A percentile compares a stretch with the other conserved stretches of the same genome.
These are phyloP conservation scores for Penicillium brasilianum DNA, from an alignment of 2,329 filamentous ascomycete genomes.

Conservation along the genomic window DNA sequence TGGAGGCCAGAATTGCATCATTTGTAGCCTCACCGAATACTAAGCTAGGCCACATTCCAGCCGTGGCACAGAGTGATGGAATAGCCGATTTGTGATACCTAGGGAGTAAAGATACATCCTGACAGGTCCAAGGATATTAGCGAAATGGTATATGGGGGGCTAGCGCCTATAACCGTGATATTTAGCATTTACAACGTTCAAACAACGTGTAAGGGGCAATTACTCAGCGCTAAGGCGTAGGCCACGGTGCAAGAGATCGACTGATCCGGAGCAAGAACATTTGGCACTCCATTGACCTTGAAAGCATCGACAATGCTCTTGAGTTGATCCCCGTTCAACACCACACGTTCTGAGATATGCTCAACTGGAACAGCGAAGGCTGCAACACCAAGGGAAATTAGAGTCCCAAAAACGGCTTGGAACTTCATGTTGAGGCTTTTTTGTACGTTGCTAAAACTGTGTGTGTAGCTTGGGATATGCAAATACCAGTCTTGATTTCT, in stretches of 20 bases:
- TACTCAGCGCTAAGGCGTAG: slow-evolving; percentile 23
- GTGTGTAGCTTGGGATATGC: neutral
- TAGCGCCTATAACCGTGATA: neutral
- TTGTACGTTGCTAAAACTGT: neutral
- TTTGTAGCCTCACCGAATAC: neutral
- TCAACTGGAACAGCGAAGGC: slow-evolving; percentile 15
- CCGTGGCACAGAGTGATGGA: neutral
- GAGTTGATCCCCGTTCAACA: slow-evolving; percentile 14
- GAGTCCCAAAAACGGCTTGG: slow-evolving; percentile 13
- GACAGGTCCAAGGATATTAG: slow-evolving; percentile 18
- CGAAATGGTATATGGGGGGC: slow-evolving; percentile 21
- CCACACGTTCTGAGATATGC: neutral
- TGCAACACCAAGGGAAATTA: slow-evolving; percentile 13
- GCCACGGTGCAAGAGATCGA: slow-evolving; percentile 20
- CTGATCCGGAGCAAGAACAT: slow-evolving; percentile 13
- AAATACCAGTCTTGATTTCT: neutral
- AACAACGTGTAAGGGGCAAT: neutral
- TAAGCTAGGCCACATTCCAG: neutral
- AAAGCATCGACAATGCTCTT: slow-evolving; percentile 12
- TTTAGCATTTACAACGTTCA: neutral
- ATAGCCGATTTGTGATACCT: neutral
- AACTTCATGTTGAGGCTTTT: slow-evolving; percentile 20
- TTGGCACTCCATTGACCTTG: neutral
- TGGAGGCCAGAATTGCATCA: neutral
- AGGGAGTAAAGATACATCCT: slow-evolving; percentile 16